Evolutionary conservation across 1,139 yeast genomes (phyloP).

Genomic region (Sporopachydermia cereana): DNA sequence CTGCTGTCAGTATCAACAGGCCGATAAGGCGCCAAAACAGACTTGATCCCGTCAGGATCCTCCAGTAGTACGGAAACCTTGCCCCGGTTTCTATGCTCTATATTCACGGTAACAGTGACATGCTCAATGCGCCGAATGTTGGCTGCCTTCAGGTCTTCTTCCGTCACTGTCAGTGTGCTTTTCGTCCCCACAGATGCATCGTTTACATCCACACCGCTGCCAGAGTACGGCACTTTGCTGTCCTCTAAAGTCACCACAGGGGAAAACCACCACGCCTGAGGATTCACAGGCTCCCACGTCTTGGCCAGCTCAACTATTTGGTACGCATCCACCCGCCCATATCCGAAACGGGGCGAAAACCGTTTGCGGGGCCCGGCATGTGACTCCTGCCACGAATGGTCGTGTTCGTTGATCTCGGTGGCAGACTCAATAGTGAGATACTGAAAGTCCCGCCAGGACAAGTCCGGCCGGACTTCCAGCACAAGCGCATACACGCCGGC

Average conservation of each 20-base stretch:
- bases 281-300: constrained; percentile 75
- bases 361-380: constrained; percentile 43
- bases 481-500: constrained; percentile 87
- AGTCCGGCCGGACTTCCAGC: constrained; percentile 66
- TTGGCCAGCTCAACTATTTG: constrained; percentile 62
- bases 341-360: constrained; percentile 84
- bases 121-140: constrained; percentile 76
- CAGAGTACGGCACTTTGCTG: constrained; percentile 13
- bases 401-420: constrained; percentile 52
- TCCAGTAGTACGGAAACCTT: constrained; percentile 48
- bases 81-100: constrained; percentile 59
- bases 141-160: constrained; percentile 37
- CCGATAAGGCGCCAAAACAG: constrained; percentile 70
- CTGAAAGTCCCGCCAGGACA: constrained; percentile 96
- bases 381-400: constrained; percentile 55
- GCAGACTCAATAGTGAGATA: constrained; percentile 68
- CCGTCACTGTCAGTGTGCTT: constrained; percentile 36
- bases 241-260: constrained; percentile 26
- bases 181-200: constrained; percentile 22
- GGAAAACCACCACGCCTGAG: constrained; percentile 74
- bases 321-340: constrained; percentile 84
- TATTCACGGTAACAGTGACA: constrained; percentile 68
- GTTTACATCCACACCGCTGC: constrained; percentile 18
- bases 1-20: constrained; percentile 38
- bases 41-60: constrained; percentile 67